Evolutionary conservation across 2,329 filamentous ascomycete species (phyloP), one percentile per base, ranked within the genome.

Genomic region (Zasmidium citrigriseum): DNA sequence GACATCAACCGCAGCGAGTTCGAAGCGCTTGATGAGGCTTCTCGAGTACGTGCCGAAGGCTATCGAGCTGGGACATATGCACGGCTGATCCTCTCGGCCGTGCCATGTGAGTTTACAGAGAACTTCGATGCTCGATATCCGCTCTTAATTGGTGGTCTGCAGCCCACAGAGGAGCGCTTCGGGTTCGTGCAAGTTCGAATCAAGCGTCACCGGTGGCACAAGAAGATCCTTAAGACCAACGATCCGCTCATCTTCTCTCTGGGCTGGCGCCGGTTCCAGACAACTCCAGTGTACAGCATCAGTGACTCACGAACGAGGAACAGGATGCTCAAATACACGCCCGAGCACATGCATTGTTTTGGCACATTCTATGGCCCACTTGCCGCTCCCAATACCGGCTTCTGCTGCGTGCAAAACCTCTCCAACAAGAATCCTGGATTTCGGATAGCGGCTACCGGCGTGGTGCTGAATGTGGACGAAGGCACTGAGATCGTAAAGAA

Each of bases 301-400:
- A 95, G 91, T 22, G 95, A 98, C 75, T 96, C 90, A 61, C 86
- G 95, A 67, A 96, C 91, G 23, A 85, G 95, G 63, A 97, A 98
- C 77, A 88, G 95, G 57, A 97, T 99, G 93, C 84, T 99, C 62
- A 99, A 99, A 76, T 99, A 99, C 76, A 97, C 93, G 0, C 96
- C 95, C 0, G 96, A 99, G 80, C 95, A 99, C 73, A 98, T 97
- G 92, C 95, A 98, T 78, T 99, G 96, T 78, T 96, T 96, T 73
- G 95, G 86, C 44, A 96, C 93, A 52, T 92, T 98, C 76, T 98
- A 96, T 71, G 95, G 93, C 0, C 95, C 96, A 0, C 85, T 99
- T 7, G 91, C 97, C 60, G 92, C 95, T 0, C 95, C 96, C 12
- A 97, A 96, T 75, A 96, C 93, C 1, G 92, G 93, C 59, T 98